Conservation (phyloP, 148 eudicot genomes). For the Cornus suecica region DNA sequence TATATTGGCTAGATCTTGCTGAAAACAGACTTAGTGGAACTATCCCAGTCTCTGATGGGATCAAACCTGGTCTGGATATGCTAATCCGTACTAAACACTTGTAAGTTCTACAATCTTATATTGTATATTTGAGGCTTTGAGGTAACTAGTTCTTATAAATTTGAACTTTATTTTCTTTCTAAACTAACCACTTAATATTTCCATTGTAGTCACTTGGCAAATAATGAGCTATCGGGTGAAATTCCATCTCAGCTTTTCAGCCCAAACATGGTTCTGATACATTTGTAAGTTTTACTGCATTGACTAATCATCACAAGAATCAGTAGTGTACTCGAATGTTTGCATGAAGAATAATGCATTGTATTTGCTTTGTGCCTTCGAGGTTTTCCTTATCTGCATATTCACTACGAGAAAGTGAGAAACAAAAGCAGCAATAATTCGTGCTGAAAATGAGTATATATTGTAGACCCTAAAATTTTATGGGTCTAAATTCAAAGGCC, state of each 20-base stretch:
- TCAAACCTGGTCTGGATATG: slow-evolving; percentile 56
- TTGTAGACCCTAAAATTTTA: too few species aligned
- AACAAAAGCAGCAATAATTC: background rate
- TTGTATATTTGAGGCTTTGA: background rate
- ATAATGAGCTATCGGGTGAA: slow-evolving; percentile 60
- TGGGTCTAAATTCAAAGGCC: too few species aligned
- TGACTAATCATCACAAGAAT: background rate
- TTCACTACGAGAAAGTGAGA: background rate
- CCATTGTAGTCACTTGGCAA: slow-evolving; percentile 55
- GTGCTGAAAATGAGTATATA: background rate
- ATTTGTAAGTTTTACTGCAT: slow-evolving; percentile 50
- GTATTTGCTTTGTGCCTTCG: too few species aligned
- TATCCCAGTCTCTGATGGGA: slow-evolving; percentile 58
- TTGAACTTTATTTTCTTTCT: background rate
- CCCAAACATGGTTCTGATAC: slow-evolving; percentile 53
- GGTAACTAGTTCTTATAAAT: background rate
- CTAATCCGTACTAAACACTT: slow-evolving; percentile 53
- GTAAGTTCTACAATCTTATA: slow-evolving; percentile 28
- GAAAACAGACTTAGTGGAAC: slow-evolving; percentile 55
- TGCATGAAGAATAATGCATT: too few species aligned
- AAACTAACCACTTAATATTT: background rate
- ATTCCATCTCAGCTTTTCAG: too few species aligned
- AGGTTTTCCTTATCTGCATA: background rate
- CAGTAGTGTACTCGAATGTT: background rate
- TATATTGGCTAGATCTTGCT: too few species aligned